Base-by-base conservation (phyloP, 805 yeast genomes). In the Kodamaea fukazawae region DNA sequence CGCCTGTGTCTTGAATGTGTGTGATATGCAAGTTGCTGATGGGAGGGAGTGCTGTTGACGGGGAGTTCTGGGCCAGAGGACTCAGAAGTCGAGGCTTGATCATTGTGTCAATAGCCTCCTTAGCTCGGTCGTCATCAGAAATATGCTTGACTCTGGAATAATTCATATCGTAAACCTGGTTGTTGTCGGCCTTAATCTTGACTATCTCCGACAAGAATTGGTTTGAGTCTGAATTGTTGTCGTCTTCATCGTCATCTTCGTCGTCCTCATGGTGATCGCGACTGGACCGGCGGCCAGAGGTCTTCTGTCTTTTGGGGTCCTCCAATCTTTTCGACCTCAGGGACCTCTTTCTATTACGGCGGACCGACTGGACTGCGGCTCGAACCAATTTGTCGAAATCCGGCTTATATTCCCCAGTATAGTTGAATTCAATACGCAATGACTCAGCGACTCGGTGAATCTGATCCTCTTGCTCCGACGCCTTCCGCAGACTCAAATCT, bases 371-470 rank as follows among this genome's bases (percentile, higher is more conserved):
- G 18, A 91, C 83, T 1, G 96, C 98, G 7, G 96, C 95, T 27
- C 96, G 70, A 0, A 93, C 97, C 26, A 91, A 71, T 58, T 83
- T 86, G 60, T 89, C 96, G 57, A 91, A 91, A 48, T 93, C 98
- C 1, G 69, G 61, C 18, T 79, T 63, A 10, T 78, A 71, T 4
- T 71, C 73, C 2, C 61, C 63, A 2, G 83, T 76, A 57, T 81
- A 90, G 4, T 79, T 78, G 53, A 87, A 93, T 63, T 93, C 99
- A 2, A 72, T 67, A 52, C 95, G 69, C 33, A 91, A 67, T 3
- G 83, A 73, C 35, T 77, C 76, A 0, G 98, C 96, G 27, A 95
- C 93, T 36, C 77, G 75, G 35, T 73, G 71, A 33, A 93, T 89
- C 49, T 83, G 83, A 20, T 75, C 78, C 49, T 91, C 97, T 60